phyloP scores from a whole-genome alignment of 1,284 basidiomycete species.

The Moesziomyces parantarcticus region DNA sequence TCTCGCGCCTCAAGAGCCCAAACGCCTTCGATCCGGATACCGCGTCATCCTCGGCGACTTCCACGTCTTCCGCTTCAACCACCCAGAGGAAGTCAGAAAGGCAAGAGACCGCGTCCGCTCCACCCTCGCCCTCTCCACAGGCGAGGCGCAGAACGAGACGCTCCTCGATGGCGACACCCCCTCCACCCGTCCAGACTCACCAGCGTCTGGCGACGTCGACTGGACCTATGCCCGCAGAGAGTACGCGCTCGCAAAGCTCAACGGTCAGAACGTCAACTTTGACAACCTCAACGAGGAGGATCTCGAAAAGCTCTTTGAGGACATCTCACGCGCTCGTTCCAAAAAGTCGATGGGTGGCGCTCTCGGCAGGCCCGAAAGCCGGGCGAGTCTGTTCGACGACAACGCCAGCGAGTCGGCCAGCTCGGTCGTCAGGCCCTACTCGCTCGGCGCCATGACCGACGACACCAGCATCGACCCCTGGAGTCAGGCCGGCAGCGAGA shows the following conservation, averaged over 20 bases:
- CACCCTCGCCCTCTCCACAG: constrained; percentile 49
- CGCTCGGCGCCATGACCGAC: constrained; percentile 59
- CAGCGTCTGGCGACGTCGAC: constrained; percentile 59
- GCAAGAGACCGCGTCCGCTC: constrained; percentile 57
- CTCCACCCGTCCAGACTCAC: constrained; percentile 56
- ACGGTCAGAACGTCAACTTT: constrained; percentile 62
- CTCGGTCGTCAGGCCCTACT: constrained; percentile 54
- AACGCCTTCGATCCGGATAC: constrained; percentile 82
- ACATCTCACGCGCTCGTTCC: constrained; percentile 54
- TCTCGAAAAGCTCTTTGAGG: constrained; percentile 64
- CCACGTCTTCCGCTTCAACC: constrained; percentile 96
- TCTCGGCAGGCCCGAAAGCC: constrained; percentile 51
- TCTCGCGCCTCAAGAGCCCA: constrained; percentile 51
- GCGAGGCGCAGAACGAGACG: constrained; percentile 54
- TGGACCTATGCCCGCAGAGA: constrained; percentile 64
- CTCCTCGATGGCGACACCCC: constrained; percentile 33
- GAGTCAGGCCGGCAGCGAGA: constrained; percentile 54
- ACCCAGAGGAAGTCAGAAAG: constrained; percentile 60
- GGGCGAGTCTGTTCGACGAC: constrained; percentile 61
- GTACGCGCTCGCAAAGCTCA: constrained; percentile 56
- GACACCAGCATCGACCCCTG: constrained; percentile 63
- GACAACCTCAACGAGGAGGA: constrained; percentile 63
- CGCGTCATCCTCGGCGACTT: constrained; percentile 96
- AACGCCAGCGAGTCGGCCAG: constrained; percentile 54
- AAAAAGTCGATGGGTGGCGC: constrained; percentile 61